Base-by-base conservation (phyloP, 352 stramenopile species). In the Elongisporangium prolatum region DNA sequence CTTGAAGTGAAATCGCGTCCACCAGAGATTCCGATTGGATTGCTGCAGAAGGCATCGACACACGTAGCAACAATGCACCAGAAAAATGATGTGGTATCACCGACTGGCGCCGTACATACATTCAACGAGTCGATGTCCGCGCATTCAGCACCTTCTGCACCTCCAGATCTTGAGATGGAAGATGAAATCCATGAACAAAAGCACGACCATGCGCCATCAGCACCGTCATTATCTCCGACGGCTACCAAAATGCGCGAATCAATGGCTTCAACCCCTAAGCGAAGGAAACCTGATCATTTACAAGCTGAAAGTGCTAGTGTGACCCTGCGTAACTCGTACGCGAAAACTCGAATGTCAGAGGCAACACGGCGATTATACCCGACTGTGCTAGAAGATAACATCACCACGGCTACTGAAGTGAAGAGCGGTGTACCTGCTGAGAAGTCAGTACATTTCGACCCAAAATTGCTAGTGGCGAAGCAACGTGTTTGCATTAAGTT, bases 401-500 rank as follows among this genome's bases (percentile, higher is more conserved):
- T 49, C 37, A 21, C 44, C 14, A 17, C 20, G 17, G 8, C 47
- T 60, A 18, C 48, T 51, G 22, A 68, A 66, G 22, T 54, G 57
- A 40, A 16, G 37, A 37, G 44, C 22, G 28, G 28, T 38, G 28
- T 38, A 57, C n/a, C 13, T n/a, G 28, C 52, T 40, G 28, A 44
- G 58, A 28, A 22, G 10, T 50, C 52, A 51, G 47, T 20, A 55
- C 63, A n/a, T 48, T 63, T 22, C 6, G 53, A n/a, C 47, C 28
- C 28, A 38, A 59, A 11, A 49, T 51, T 10, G 25, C 34, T 62
- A 54, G 48, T 51, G 52, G 63, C 38, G 59, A 77, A 78, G 53
- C 74, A 84, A 40, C 65, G 71, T 34, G 70, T 91, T 28, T 80
- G 69, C 28, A 86, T 93, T 40, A 91, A 91, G 61, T 56, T 93